Conservation (phyloP, 225 moss, liverwort and hornwort species). For the Sphagnum tenellum region DNA sequence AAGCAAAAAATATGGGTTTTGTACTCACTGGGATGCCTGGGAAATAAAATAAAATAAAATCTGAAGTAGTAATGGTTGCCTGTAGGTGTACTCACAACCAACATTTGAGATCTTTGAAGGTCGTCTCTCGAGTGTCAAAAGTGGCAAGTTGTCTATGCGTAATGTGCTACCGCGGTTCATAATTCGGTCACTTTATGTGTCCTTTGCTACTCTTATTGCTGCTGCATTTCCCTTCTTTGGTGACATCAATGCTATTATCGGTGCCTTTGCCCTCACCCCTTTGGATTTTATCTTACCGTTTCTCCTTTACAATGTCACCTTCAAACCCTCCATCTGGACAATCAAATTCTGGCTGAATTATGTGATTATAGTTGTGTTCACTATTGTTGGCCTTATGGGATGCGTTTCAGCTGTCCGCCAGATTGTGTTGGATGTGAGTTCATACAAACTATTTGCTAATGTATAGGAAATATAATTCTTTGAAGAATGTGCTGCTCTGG, state of each 20-base stretch:
- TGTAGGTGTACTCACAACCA: slow-evolving; percentile 61
- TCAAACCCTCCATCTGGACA: slow-evolving; percentile 25
- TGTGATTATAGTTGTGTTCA: slow-evolving; percentile 24
- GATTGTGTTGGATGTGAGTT: slow-evolving; percentile 32
- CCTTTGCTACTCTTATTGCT: slow-evolving; percentile 36
- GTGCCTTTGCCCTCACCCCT: slow-evolving; percentile 61
- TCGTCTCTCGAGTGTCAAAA: slow-evolving; percentile 16
- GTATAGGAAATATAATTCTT: background rate
- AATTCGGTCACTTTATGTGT: slow-evolving; percentile 34
- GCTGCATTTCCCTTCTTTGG: slow-evolving; percentile 66
- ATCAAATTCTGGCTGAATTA: slow-evolving; percentile 45
- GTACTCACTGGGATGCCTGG: too few species aligned
- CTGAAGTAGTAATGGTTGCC: too few species aligned
- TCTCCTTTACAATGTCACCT: slow-evolving; percentile 42
- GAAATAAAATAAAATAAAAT: background rate
- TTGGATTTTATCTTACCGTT: slow-evolving; percentile 61
- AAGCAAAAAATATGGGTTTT: too few species aligned
- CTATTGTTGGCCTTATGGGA: slow-evolving; percentile 35
- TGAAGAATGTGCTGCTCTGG: too few species aligned
- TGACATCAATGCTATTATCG: slow-evolving; percentile 48
- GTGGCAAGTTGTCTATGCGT: slow-evolving; percentile 25
- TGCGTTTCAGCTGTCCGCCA: slow-evolving; percentile 49
- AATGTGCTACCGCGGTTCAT: slow-evolving; percentile 39
- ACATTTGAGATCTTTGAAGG: slow-evolving; percentile 62
- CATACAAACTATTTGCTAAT: slow-evolving; percentile 20